Evolutionary conservation across 2,329 filamentous ascomycete genomes (phyloP), one percentile per base, ranked within the genome.

Genomic region (Fusarium heterosporum): DNA sequence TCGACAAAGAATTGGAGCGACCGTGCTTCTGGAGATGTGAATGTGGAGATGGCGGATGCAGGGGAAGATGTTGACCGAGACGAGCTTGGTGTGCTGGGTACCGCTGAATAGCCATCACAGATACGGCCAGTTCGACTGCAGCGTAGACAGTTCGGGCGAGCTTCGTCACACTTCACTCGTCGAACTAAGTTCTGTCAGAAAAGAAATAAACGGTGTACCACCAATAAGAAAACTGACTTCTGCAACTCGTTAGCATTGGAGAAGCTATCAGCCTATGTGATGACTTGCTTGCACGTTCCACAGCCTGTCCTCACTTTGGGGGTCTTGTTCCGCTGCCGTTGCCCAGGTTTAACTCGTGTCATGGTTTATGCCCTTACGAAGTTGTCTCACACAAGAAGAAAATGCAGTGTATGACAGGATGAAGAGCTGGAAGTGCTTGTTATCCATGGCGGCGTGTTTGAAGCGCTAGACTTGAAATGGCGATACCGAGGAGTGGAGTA

Each of bases 151-250:
- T n/a, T 14, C 4, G 64, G 64, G 6, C 38, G 59, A 0, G 2
- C 46, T 9, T 67, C 64, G 4, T 67, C 64, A n/a, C 64, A 68
- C 3, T 67, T 67, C 0, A 67, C 64, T 22, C 42, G 39, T 4
- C 64, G 59, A 7, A 67, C 64, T 67, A 6, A 1, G 1, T 16
- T 36, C 2, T 2, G 11, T 62, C 11, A 42, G 45, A 25, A 28
- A 3, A 22, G 11, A 16, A 11, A 17, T 19, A 5, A 7, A 16
- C 3, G 0, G 7, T n/a, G 7, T n/a, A n/a, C n/a, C n/a, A 34
- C 5, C 2, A 2, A 14, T 12, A 3, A 1, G 4, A 12, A 10
- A 11, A 52, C 58, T 2, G 25, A 68, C 64, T 68, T 40, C 64
- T 67, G 1, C 4, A 47, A 13, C 25, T 1, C 4, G 17, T 61